phyloP scores from a whole-genome alignment of 1,284 basidiomycete species.

The Microbotryomycetes sp. region DNA sequence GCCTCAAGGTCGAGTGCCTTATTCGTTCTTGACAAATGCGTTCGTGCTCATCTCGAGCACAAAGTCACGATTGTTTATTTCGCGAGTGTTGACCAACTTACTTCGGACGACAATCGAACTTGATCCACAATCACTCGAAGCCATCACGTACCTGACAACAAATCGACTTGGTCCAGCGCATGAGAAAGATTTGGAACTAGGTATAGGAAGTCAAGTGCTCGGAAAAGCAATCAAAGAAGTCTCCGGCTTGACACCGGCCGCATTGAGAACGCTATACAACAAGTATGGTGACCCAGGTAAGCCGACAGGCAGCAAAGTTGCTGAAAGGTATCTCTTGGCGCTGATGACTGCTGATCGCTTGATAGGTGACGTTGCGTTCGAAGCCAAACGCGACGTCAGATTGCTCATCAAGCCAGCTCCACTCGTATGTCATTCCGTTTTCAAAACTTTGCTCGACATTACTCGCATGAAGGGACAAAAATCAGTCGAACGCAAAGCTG shows the following conservation, averaged over 20 bases:
- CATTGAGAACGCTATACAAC: constrained; percentile 55
- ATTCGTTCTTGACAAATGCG: constrained; percentile 71
- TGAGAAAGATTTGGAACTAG: constrained; percentile 43
- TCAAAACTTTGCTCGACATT: constrained; percentile 14
- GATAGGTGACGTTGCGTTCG: constrained; percentile 69
- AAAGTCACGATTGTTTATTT: constrained; percentile 71
- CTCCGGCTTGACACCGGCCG: constrained; percentile 63
- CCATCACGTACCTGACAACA: constrained; percentile 81
- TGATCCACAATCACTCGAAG: constrained; percentile 63
- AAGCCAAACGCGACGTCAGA: constrained; percentile 52
- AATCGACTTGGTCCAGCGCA: constrained; percentile 68
- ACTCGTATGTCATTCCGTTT: constrained; percentile 24
- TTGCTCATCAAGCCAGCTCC: constrained; percentile 23
- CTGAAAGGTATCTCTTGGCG: neutral
- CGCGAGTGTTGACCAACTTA: constrained; percentile 71
- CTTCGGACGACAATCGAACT: constrained; percentile 63
- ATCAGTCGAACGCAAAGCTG: constrained; percentile 64
- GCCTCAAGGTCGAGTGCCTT: constrained; percentile 51
- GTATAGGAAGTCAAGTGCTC: constrained; percentile 55
- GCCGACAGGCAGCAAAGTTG: neutral
- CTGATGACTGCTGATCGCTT: constrained; percentile 62
- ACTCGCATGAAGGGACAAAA: constrained; percentile 26
- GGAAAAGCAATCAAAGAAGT: constrained; percentile 68
- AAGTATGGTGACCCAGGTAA: constrained; percentile 38
- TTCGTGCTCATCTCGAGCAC: constrained; percentile 68